Conservation (phyloP, 2,329 filamentous ascomycete species). For the Penicillium fuscoglaucum region DNA sequence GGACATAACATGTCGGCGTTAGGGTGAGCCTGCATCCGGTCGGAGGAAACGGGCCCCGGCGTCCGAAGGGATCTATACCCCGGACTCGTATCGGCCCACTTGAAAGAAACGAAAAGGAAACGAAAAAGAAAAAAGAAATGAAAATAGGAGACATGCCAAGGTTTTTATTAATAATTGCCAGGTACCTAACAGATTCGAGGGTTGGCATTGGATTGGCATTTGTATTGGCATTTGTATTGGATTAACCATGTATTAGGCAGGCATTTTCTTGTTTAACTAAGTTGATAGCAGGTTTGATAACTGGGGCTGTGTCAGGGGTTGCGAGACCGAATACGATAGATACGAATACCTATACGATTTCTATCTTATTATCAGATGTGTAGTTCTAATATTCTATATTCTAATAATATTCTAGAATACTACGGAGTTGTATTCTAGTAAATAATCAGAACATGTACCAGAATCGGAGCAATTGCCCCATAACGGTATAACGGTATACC, state of each 20-base stretch:
- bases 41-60: conserved; percentile 22
- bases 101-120: background rate
- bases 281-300: background rate
- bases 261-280: background rate
- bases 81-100: conserved; percentile 14
- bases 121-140: background rate
- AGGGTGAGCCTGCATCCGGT: conserved; percentile 17
- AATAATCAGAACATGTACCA: background rate
- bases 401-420: no score
- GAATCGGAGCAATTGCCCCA: conserved; percentile 7
- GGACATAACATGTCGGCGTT: conserved; percentile 10
- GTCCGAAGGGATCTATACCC: conserved; percentile 22
- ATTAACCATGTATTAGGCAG: background rate
- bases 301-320: background rate
- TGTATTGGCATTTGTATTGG: background rate
- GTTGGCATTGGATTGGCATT: background rate
- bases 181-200: background rate
- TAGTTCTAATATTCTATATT: no score
- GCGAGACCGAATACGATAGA: background rate
- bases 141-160: conserved; percentile 2
- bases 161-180: background rate
- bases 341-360: background rate
- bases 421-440: no score
- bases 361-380: background rate
- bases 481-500: conserved; percentile 15